phyloP scores from a whole-genome alignment of 306 rosid species.

The Vicia faba region DNA sequence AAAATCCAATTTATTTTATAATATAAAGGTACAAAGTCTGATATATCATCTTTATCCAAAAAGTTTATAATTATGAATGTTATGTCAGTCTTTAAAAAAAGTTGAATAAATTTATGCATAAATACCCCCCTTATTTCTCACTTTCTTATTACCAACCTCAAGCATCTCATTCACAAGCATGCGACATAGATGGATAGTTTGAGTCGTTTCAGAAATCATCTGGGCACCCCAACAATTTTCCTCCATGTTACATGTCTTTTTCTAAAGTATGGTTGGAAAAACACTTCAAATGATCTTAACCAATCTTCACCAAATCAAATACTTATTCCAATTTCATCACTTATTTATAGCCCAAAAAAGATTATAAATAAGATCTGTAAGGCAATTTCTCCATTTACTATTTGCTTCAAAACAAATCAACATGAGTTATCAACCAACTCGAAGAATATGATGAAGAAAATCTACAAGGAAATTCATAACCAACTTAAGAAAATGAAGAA shows the following conservation, averaged over 20 bases:
- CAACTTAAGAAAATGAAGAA: background rate
- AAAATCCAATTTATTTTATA: too few relatives aligned
- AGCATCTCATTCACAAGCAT: background rate
- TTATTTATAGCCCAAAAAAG: constrained; percentile 14
- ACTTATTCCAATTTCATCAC: background rate
- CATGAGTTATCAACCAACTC: constrained; percentile 12
- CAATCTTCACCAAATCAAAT: background rate
- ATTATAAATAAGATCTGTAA: constrained; percentile 28
- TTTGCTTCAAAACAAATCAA: constrained; percentile 19
- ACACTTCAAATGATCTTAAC: background rate
- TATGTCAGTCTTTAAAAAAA: too few relatives aligned
- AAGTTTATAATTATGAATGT: too few relatives aligned
- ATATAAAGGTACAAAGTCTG: too few relatives aligned
- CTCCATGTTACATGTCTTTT: constrained; percentile 32
- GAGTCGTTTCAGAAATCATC: background rate
- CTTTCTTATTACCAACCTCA: too few relatives aligned
- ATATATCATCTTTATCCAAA: too few relatives aligned
- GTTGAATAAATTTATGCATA: too few relatives aligned
- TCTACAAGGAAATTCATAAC: constrained; percentile 19
- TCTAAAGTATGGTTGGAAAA: constrained; percentile 26
- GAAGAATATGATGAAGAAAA: constrained; percentile 20
- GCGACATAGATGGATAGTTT: constrained; percentile 28
- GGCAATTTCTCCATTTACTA: background rate
- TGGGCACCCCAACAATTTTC: constrained; percentile 11
- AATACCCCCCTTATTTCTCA: too few relatives aligned